Evolutionary conservation across 2,329 filamentous ascomycete genomes (phyloP).

Genomic region (Hypoxylon sp.): DNA sequence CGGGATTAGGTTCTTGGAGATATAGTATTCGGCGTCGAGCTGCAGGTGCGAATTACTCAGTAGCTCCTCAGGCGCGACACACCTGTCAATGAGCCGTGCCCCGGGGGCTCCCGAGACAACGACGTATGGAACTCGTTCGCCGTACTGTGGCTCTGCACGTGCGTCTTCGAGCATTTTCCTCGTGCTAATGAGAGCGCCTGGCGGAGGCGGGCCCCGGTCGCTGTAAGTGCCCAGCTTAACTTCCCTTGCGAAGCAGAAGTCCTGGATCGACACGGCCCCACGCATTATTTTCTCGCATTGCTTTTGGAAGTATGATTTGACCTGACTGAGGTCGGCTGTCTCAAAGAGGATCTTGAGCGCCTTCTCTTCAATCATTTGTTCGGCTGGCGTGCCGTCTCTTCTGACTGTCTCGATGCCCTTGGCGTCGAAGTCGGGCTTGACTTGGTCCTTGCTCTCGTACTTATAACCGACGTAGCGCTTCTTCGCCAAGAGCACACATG

Average conservation of each 20-base stretch:
- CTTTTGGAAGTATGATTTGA: conserved; percentile 89
- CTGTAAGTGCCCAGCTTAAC: conserved; percentile 92
- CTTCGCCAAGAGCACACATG: conserved; percentile 93
- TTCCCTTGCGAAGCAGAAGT: conserved; percentile 95
- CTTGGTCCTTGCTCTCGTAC: conserved; percentile 83
- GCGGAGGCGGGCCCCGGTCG: conserved; percentile 81
- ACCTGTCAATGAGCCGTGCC: conserved; percentile 86
- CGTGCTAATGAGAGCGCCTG: conserved; percentile 89
- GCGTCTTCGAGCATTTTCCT: conserved; percentile 88
- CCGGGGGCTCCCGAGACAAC: conserved; percentile 90
- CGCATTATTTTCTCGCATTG: conserved; percentile 95
- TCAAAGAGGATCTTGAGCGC: conserved; percentile 90
- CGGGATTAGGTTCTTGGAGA: conserved; percentile 93
- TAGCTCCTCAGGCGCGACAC: conserved; percentile 86
- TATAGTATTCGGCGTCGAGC: conserved; percentile 96
- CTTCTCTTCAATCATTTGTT: conserved; percentile 97
- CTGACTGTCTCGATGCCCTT: conserved; percentile 99
- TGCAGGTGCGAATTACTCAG: conserved; percentile 81
- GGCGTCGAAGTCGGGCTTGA: conserved; percentile 90
- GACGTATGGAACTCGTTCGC: conserved; percentile 94
- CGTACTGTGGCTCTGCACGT: conserved; percentile 90
- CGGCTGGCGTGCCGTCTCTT: conserved; percentile 91
- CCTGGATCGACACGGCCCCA: conserved; percentile 87
- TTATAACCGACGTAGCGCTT: conserved; percentile 99
- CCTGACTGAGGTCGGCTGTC: conserved; percentile 86